Base-by-base conservation (phyloP, 1,284 basidiomycete genomes). In the Moesziomyces aphidis region DNA sequence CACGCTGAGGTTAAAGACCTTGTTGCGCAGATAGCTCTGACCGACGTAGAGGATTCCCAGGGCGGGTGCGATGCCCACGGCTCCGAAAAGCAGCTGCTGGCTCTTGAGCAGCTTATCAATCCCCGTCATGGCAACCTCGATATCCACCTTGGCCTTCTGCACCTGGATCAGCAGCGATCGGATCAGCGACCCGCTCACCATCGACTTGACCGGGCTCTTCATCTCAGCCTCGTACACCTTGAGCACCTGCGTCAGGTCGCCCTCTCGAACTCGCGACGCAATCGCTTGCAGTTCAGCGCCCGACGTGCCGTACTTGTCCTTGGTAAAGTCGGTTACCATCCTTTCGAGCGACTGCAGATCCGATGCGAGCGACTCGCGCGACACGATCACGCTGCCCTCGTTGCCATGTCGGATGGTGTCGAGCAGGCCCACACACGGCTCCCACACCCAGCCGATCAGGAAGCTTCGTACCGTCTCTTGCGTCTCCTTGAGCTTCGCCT, bases 111-210 rank as follows among this genome's bases (percentile, higher is more conserved):
- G 88, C 82, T 92, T 93, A 86, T 99, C 96, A 74, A 97, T 92
- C 54, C 93, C 91, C 57, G 90, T 86, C 80, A 97, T 87, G 28
- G 93, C 89, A 86, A 96, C 89, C 77, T 94, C 92, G 56, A 98
- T 90, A 85, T 99, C 96, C 62, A 94, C 94, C 88, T 98, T 98
- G 62, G 95, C 93, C 85, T 98, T 99, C 82, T 99, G 96, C 2
- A 97, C 89, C 84, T 98, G 96, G 58, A 99, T 92, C 63, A 99
- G 90, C 36, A 95, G 86, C 0, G 93, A 91, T 44, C 96, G 89
- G 26, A 98, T 87, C 15, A 99, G 88, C 15, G 91, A 92, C 5
- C 96, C 96, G 4, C 88, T 87, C 7, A 98, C 68, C 5, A 91
- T 93, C 31, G 93, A 94, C 77, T 89, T 91, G 61, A 98, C 81